phyloP scores from a whole-genome alignment of 164 flowering plant species.

The Magnolia officinalis region DNA sequence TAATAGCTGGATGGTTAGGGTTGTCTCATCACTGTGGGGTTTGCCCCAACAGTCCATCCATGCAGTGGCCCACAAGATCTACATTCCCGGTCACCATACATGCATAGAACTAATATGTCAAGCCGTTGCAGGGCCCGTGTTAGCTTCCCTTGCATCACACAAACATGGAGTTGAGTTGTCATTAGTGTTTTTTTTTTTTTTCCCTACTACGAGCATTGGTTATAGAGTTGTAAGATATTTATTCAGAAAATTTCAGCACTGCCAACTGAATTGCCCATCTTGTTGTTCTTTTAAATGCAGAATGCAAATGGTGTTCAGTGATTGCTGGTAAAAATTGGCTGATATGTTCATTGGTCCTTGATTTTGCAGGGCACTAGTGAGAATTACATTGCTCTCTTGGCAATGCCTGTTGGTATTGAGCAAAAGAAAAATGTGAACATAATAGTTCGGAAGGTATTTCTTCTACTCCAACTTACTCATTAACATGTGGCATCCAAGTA shows the following conservation, averaged over 20 bases:
- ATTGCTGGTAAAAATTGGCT: background rate
- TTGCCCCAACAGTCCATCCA: background rate
- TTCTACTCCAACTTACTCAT: background rate
- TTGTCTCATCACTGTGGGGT: background rate
- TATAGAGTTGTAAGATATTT: no score
- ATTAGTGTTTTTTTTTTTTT: no score
- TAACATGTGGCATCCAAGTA: background rate
- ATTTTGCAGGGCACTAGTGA: slow-evolving; percentile 11
- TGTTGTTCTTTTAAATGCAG: background rate
- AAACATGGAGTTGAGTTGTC: background rate
- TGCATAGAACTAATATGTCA: background rate
- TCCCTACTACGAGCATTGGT: background rate
- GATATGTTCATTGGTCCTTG: background rate
- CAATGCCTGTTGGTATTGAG: slow-evolving; percentile 30
- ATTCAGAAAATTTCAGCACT: background rate
- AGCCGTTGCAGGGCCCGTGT: no score
- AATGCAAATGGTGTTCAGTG: background rate
- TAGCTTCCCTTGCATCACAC: background rate
- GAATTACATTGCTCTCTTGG: slow-evolving; percentile 22
- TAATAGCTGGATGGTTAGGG: background rate
- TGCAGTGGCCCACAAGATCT: background rate
- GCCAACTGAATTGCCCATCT: background rate
- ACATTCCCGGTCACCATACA: background rate
- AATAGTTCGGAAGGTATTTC: slow-evolving; percentile 28
- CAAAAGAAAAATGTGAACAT: slow-evolving; percentile 30